Evolutionary conservation across 176 grass and related monocot genomes (phyloP).

Genomic region (Dendrocalamus sinicus): DNA sequence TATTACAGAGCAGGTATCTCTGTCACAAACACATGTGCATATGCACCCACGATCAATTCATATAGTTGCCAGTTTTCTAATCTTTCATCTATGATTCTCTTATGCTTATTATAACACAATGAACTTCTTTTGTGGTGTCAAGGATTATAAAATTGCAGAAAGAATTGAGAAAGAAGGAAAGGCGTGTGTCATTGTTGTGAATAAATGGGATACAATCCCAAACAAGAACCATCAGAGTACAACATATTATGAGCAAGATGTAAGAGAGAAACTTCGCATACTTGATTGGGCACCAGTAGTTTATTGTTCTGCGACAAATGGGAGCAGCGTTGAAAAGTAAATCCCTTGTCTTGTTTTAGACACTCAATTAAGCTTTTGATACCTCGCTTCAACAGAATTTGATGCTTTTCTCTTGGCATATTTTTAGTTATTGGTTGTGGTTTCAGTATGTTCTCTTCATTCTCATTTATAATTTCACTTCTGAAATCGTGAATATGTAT

Average conservation of each 20-base stretch:
- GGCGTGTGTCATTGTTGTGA: constrained; percentile 92
- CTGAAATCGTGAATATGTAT: background rate
- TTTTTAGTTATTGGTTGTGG: background rate
- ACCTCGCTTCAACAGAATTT: background rate
- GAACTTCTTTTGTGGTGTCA: constrained; percentile 32
- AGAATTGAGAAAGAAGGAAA: constrained; percentile 96
- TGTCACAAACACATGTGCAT: background rate
- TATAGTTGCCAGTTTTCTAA: background rate
- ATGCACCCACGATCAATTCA: constrained; percentile 2
- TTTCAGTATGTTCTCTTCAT: background rate
- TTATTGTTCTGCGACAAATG: constrained; percentile 82
- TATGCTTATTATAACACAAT: constrained; percentile 25
- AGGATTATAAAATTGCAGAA: constrained; percentile 96
- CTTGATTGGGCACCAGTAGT: constrained; percentile 97
- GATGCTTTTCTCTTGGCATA: background rate
- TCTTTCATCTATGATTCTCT: background rate
- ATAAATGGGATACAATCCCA: constrained; percentile 99
- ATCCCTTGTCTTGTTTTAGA: constrained; percentile 30
- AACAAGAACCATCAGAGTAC: constrained; percentile 95
- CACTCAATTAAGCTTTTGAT: background rate
- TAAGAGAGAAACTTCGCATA: constrained; percentile 84
- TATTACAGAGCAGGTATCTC: constrained; percentile 84
- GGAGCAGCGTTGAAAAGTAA: constrained; percentile 86
- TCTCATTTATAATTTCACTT: background rate
- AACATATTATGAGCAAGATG: constrained; percentile 88